These are phyloP conservation scores for Podospora comata DNA, from an alignment of 495 filamentous ascomycete genomes.

Conservation along the genomic window DNA sequence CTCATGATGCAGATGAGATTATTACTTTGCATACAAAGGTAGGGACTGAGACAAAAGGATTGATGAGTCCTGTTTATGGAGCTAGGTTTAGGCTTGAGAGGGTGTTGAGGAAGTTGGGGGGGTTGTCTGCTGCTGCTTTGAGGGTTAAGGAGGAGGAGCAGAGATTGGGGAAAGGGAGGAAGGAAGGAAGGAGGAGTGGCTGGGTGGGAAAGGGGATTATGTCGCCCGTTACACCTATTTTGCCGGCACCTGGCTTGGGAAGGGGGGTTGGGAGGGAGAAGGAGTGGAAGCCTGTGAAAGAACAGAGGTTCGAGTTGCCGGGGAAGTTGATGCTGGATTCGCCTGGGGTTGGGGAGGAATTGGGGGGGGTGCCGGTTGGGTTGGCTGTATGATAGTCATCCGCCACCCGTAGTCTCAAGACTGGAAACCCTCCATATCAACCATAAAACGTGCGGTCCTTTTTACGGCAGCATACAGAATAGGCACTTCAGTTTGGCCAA, in stretches of 20 bases:
- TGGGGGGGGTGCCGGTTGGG: conserved; percentile 4
- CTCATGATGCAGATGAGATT: conserved; percentile 27
- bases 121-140: conserved; percentile 11
- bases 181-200: neutral
- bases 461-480: too few species aligned
- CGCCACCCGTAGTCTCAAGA: too few species aligned
- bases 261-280: neutral
- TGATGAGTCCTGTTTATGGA: conserved; percentile 38
- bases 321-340: conserved; percentile 13
- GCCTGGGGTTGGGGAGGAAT: conserved; percentile 5
- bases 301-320: conserved; percentile 14
- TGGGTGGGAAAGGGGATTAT: conserved; percentile 5
- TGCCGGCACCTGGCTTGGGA: neutral
- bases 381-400: conserved; percentile 11
- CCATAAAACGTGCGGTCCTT: too few species aligned
- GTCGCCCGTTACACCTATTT: conserved; percentile 24
- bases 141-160: neutral
- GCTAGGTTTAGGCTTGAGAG: conserved; percentile 32
- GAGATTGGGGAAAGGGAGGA: neutral
- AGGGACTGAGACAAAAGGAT: conserved; percentile 10
- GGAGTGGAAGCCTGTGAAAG: conserved; percentile 8
- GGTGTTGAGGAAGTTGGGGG: conserved; percentile 29
- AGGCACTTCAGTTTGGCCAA: too few species aligned
- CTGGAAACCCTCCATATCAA: too few species aligned
- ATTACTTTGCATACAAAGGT: conserved; percentile 18